Percentiles rank a stretch among this genome's conserved stretches.
These are phyloP conservation scores for Amborella trichopoda DNA, from an alignment of 164 flowering plant species.

Conservation along the genomic window DNA sequence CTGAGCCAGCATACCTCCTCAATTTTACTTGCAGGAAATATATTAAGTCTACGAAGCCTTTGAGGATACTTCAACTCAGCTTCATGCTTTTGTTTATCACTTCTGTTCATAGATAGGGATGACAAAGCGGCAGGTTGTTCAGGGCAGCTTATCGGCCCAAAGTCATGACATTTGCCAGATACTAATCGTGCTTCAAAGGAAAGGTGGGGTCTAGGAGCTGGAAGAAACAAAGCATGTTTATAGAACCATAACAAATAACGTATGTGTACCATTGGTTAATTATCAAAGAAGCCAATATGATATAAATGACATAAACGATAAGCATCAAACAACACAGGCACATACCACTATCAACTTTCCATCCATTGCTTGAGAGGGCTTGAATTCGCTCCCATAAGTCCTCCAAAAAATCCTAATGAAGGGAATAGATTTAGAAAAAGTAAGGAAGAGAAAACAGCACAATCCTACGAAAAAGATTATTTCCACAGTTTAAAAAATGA, in stretches of 20 bases:
- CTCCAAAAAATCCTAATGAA: slow-evolving; percentile 78
- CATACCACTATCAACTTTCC: slow-evolving; percentile 94
- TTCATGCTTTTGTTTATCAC: slow-evolving; percentile 76
- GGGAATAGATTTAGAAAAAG: neutral
- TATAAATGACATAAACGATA: no score
- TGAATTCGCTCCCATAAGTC: slow-evolving; percentile 83
- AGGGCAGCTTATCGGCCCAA: slow-evolving; percentile 71
- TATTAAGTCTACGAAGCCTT: slow-evolving; percentile 75
- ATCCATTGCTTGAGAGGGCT: slow-evolving; percentile 54
- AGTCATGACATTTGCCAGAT: slow-evolving; percentile 75
- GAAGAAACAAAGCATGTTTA: no score
- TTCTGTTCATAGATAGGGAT: slow-evolving; percentile 25
- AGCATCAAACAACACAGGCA: no score
- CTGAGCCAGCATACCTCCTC: slow-evolving; percentile 46
- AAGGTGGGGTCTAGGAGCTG: slow-evolving; percentile 92
- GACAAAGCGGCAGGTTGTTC: slow-evolving; percentile 52
- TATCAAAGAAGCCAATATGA: no score
- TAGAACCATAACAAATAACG: no score
- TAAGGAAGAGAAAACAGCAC: neutral
- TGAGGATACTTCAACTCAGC: slow-evolving; percentile 85
- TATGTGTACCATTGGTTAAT: no score
- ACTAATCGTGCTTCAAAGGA: slow-evolving; percentile 95
- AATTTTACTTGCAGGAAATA: slow-evolving; percentile 68
- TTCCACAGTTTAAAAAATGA: neutral
- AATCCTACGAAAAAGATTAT: neutral